A percentile compares a stretch with the other conserved stretches of the same genome.
Evolutionary conservation across 192 early-diverging fungal species (phyloP).

Genomic region (Oehlia diaphana): DNA sequence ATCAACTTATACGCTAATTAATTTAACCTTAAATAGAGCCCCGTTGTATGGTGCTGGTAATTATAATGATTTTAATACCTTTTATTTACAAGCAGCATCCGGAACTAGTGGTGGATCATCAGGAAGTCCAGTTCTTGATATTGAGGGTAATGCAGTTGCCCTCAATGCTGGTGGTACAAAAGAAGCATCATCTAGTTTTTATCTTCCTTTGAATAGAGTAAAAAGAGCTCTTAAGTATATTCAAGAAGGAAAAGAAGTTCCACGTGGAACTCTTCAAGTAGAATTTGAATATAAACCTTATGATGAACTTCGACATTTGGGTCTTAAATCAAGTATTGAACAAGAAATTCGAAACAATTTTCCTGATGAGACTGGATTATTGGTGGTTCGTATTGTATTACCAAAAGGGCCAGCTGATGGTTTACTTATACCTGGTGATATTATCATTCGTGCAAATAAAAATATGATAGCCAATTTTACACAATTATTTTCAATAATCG

Average conservation of each 20-base stretch:
- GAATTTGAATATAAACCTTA: conserved; percentile 70
- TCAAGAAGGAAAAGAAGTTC: conserved; percentile 54
- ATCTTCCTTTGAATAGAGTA: conserved; percentile 76
- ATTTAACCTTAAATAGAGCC: conserved; percentile 26
- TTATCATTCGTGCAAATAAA: conserved; percentile 65
- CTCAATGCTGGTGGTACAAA: conserved; percentile 67
- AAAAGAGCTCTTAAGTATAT: conserved; percentile 63
- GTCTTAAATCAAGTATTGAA: conserved; percentile 65
- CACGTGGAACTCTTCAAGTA: conserved; percentile 76
- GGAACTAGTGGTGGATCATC: conserved; percentile 75
- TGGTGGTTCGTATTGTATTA: conserved; percentile 60
- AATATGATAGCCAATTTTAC: conserved; percentile 72
- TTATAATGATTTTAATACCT: conserved; percentile 82
- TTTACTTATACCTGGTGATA: conserved; percentile 67
- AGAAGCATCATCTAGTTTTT: conserved; percentile 70
- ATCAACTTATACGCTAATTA: not conserved
- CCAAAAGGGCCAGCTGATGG: conserved; percentile 68
- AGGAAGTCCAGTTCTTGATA: conserved; percentile 75
- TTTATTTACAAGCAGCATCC: conserved; percentile 77
- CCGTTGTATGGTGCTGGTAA: conserved; percentile 69
- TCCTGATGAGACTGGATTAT: conserved; percentile 70
- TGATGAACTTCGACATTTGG: conserved; percentile 70
- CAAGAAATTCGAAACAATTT: conserved; percentile 58
- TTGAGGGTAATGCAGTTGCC: conserved; percentile 73
- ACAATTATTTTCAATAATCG: conserved; percentile 60